Percentiles rank a stretch among this genome's conserved stretches.
These are phyloP conservation scores for Starmera dryadoides DNA, from an alignment of 805 yeast species.

Conservation along the genomic window DNA sequence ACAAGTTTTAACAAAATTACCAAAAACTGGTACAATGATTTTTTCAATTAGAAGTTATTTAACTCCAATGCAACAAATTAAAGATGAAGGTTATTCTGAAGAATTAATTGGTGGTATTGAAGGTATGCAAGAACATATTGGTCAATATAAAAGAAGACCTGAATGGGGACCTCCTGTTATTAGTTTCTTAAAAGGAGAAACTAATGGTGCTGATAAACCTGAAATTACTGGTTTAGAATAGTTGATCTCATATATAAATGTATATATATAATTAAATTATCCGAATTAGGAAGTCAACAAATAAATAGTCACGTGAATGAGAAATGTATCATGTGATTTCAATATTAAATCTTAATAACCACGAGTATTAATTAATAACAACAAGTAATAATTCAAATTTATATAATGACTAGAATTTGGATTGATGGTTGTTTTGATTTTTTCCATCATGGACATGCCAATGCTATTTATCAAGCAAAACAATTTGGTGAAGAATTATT, in stretches of 20 bases:
- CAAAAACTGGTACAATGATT: constrained; percentile 35
- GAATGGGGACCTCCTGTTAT: constrained; percentile 68
- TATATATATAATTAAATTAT: no score
- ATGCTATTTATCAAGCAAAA: constrained; percentile 91
- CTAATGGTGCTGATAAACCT: constrained; percentile 24
- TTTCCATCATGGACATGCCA: constrained; percentile 95
- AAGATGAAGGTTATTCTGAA: constrained; percentile 39
- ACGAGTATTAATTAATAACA: no score
- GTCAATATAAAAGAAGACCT: constrained; percentile 52
- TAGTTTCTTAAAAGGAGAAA: constrained; percentile 29
- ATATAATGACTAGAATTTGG: constrained; percentile 79
- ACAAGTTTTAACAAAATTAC: constrained; percentile 48
- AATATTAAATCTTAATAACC: no score
- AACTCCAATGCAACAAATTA: constrained; percentile 41
- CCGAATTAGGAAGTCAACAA: no score
- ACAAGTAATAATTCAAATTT: no score
- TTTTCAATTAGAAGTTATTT: constrained; percentile 53
- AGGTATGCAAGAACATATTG: constrained; percentile 52
- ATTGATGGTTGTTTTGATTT: constrained; percentile 98
- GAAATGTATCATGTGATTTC: no score
- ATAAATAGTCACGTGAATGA: no score
- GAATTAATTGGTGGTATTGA: constrained; percentile 56
- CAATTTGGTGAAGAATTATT: constrained; percentile 67
- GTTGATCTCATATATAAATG: no score
- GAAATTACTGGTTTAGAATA: constrained; percentile 44